Base-by-base conservation (phyloP, 2,329 filamentous ascomycete genomes). In the Blumeria graminis region DNA sequence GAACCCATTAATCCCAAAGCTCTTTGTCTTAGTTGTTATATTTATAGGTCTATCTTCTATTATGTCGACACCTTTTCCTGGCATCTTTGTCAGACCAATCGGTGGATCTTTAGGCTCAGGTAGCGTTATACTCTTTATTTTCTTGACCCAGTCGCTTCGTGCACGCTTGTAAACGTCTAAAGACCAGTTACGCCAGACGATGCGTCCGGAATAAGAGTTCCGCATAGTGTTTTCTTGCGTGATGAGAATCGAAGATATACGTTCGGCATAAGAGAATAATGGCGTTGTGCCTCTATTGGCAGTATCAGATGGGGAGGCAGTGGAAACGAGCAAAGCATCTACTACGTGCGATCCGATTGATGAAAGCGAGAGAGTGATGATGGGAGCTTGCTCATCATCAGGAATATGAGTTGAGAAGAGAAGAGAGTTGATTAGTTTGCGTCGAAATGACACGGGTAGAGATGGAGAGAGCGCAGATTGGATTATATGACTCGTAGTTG, bases 161-260 rank as follows among this genome's bases (percentile, higher is more conserved):
- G 74, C 70, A 33, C 80, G 71, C 64, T 80, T 82, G 67, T 81
- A 86, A 6, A 82, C 68, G 67, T 86, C 82, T 76, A 86, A 81
- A 38, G 73, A 75, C 82, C 82, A 86, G 63, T 85, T 86, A 60
- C 78, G 74, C 81, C 81, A 85, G 10, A 86, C 81, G 3, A 78
- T 79, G 36, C 81, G 71, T 1, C 82, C 82, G 22, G 78, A 73
- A 38, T 74, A 76, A 1, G 76, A 80, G 57, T 84, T 79, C n/a
- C 81, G 74, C 16, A 86, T 67, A 0, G 69, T 63, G n/a, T 70
- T 66, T 64, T 85, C 82, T 57, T 77, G 73, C 56, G 74, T 70
- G 0, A 73, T 69, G 9, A 86, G 70, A 61, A 83, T 77, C 60
- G 78, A 72, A 1, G 81, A 81, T 58, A 86, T 75, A 46, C 78